Conservation (phyloP, 345 rosid genomes). For the Hibiscus syriacus region DNA sequence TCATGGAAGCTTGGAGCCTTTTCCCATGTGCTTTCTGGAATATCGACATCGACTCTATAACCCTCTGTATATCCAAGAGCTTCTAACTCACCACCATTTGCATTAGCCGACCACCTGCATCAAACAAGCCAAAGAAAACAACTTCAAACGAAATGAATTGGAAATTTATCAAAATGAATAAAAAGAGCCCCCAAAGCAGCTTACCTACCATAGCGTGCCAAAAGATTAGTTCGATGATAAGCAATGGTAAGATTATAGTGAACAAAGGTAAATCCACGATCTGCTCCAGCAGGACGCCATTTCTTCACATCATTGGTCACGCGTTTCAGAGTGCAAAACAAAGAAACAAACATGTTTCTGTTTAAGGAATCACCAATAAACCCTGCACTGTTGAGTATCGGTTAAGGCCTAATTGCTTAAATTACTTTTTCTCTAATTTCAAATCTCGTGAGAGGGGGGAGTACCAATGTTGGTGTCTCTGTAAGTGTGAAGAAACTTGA, state of each 20-base stretch:
- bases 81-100: constrained; percentile 61
- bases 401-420: constrained; percentile 15
- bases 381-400: constrained; percentile 57
- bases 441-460: neutral
- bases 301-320: constrained; percentile 59
- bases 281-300: constrained; percentile 93
- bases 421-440: neutral
- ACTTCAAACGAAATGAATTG: neutral
- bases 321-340: constrained; percentile 64
- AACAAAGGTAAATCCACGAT: constrained; percentile 86
- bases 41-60: constrained; percentile 78
- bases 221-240: constrained; percentile 85
- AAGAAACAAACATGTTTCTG: constrained; percentile 90
- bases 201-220: constrained; percentile 95
- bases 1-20: constrained; percentile 73
- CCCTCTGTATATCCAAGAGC: constrained; percentile 82
- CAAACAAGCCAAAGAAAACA: neutral
- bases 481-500: constrained; percentile 38
- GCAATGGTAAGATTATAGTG: constrained; percentile 78
- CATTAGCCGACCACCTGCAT: constrained; percentile 69
- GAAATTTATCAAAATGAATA: neutral
- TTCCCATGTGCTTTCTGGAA: constrained; percentile 84
- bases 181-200: constrained; percentile 22
- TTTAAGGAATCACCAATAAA: constrained; percentile 93
- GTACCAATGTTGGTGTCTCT: constrained; percentile 73